These are phyloP conservation scores for Cinnamomum chago DNA, from an alignment of 164 flowering plant genomes.

Conservation along the genomic window DNA sequence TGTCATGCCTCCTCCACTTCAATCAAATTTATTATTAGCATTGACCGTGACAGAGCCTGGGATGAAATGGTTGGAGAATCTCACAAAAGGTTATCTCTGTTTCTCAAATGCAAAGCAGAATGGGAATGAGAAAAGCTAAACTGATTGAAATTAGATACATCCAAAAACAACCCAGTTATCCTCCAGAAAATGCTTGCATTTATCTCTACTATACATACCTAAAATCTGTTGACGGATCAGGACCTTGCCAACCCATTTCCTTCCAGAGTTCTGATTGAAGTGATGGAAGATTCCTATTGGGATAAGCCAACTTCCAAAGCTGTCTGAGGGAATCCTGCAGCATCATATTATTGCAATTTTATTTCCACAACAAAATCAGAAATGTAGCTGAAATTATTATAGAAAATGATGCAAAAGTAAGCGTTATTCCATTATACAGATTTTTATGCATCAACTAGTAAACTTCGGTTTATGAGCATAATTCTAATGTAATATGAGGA, in stretches of 20 bases:
- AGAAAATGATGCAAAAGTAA: too few species aligned
- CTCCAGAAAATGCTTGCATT: neutral
- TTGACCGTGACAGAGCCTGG: neutral
- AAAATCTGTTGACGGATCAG: conserved; percentile 96
- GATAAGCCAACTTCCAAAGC: conserved; percentile 85
- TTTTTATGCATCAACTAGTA: too few species aligned
- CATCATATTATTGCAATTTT: neutral
- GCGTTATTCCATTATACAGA: neutral
- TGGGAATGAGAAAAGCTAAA: neutral
- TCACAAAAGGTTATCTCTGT: neutral
- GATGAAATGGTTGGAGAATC: neutral
- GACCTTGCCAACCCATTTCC: conserved; percentile 99
- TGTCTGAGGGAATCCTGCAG: conserved; percentile 80
- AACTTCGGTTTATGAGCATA: too few species aligned
- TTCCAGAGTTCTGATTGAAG: conserved; percentile 91
- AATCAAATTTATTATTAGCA: neutral
- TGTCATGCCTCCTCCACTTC: neutral
- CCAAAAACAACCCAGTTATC: neutral
- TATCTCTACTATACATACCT: conserved; percentile 37
- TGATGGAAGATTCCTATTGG: conserved; percentile 64
- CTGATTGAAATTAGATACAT: neutral
- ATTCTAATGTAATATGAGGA: too few species aligned
- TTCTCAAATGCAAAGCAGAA: too few species aligned
- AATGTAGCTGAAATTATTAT: too few species aligned
- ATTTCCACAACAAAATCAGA: neutral